A percentile compares a stretch with the other conserved stretches of the same genome.
These are phyloP conservation scores for Leishmania tarentolae DNA, from an alignment of 208 protist genomes.

Conservation along the genomic window DNA sequence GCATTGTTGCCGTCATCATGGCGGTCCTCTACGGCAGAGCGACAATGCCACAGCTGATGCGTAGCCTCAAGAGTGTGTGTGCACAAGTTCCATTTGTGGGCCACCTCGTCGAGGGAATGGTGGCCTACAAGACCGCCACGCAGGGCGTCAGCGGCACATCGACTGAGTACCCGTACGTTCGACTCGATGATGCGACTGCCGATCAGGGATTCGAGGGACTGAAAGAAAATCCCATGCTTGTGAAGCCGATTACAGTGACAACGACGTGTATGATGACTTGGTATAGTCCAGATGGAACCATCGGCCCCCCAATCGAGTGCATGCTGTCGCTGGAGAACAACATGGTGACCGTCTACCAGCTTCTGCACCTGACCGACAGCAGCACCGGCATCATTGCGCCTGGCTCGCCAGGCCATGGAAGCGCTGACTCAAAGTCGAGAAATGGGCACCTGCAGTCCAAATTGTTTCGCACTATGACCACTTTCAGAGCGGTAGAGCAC, in stretches of 20 bases:
- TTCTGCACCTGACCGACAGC: slow-evolving; percentile 24
- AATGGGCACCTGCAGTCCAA: slow-evolving; percentile 7
- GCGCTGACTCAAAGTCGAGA: neutral
- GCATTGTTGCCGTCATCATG: slow-evolving; percentile 40
- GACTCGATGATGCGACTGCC: slow-evolving; percentile 8
- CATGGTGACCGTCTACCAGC: slow-evolving; percentile 43
- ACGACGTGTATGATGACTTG: slow-evolving; percentile 37
- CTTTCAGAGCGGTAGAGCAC: slow-evolving; percentile 28
- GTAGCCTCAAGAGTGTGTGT: slow-evolving; percentile 19
- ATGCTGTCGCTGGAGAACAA: slow-evolving; percentile 35
- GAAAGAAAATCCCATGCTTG: slow-evolving; percentile 25
- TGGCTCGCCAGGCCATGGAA: neutral
- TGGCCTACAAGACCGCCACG: neutral
- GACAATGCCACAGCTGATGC: slow-evolving; percentile 33
- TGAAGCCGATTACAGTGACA: slow-evolving; percentile 36
- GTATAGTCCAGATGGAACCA: slow-evolving; percentile 32
- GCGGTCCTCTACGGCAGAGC: slow-evolving; percentile 61
- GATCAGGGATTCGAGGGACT: slow-evolving; percentile 48
- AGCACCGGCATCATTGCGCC: neutral
- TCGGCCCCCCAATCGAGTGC: slow-evolving; percentile 37
- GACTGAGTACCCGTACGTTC: neutral
- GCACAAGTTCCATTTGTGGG: slow-evolving; percentile 10
- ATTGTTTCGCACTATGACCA: slow-evolving; percentile 14
- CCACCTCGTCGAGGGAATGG: neutral
- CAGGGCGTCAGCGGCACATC: neutral